Evolutionary conservation across 1,139 yeast species (phyloP).

Genomic region (Geotrichum macrosporum): DNA sequence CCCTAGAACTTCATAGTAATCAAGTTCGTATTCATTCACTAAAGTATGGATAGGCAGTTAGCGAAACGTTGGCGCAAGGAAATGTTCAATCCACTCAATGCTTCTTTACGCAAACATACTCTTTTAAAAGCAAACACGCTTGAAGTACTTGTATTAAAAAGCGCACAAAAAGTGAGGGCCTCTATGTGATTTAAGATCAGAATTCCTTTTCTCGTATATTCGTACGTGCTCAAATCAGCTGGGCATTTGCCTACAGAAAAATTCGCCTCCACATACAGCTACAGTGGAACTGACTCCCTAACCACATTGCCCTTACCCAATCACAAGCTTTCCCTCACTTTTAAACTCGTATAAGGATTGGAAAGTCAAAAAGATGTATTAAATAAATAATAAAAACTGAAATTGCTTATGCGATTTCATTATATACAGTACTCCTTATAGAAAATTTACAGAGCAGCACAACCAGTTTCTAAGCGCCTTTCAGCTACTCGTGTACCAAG

Average conservation of each 20-base stretch:
- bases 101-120: neutral
- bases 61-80: neutral
- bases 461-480: conserved; percentile 1
- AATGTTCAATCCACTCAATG: neutral
- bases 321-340: too few relatives aligned
- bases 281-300: conserved; percentile 1
- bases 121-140: neutral
- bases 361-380: too few relatives aligned
- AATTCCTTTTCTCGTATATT: neutral
- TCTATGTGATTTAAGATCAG: too few relatives aligned
- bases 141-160: too few relatives aligned
- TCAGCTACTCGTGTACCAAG: conserved; percentile 46
- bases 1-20: conserved; percentile 65
- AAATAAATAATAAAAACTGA: too few relatives aligned
- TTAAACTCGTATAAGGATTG: too few relatives aligned
- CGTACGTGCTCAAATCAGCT: too few relatives aligned
- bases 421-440: too few relatives aligned
- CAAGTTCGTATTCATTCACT: conserved; percentile 28
- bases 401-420: too few relatives aligned
- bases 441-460: too few relatives aligned
- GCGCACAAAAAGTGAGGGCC: too few relatives aligned
- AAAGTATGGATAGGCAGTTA: neutral
- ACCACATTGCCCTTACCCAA: neutral
- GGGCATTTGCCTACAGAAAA: neutral
- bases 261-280: neutral